Evolutionary conservation across 768 basidiomycete species (phyloP).

Genomic region (Termitomyces sp.): DNA sequence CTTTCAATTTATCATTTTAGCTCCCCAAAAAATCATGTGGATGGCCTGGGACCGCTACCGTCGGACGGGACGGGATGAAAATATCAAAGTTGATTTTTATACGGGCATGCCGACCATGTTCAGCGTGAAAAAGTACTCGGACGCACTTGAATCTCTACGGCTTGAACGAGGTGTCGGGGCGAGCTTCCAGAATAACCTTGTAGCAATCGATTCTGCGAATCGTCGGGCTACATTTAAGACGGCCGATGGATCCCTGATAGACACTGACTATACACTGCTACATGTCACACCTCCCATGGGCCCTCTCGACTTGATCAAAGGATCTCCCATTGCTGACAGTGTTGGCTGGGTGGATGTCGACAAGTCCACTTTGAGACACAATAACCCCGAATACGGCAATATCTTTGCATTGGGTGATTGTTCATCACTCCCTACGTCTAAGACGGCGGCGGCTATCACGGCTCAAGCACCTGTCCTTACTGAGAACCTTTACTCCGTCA

Average conservation of each 20-base stretch:
- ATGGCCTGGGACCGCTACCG: slow-evolving; percentile 87
- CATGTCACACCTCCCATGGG: slow-evolving; percentile 94
- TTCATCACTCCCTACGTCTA: slow-evolving; percentile 88
- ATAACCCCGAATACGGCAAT: slow-evolving; percentile 73
- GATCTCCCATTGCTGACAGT: slow-evolving; percentile 70
- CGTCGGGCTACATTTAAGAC: slow-evolving; percentile 84
- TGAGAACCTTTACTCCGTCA: slow-evolving; percentile 76
- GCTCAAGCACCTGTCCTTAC: slow-evolving; percentile 86
- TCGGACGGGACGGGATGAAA: slow-evolving; percentile 48
- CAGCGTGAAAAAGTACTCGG: slow-evolving; percentile 92
- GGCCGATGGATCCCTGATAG: slow-evolving; percentile 59
- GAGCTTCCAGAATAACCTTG: slow-evolving; percentile 78
- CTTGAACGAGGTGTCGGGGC: slow-evolving; percentile 76
- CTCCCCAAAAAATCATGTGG: slow-evolving; percentile 94
- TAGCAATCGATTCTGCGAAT: slow-evolving; percentile 62
- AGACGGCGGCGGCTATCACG: slow-evolving; percentile 93
- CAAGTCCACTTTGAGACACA: slow-evolving; percentile 73
- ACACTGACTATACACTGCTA: slow-evolving; percentile 74
- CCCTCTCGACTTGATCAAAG: slow-evolving; percentile 74
- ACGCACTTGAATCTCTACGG: slow-evolving; percentile 75
- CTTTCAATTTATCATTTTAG: slow-evolving; percentile 26
- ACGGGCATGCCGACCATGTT: slow-evolving; percentile 97
- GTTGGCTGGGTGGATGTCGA: slow-evolving; percentile 91
- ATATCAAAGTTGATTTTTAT: slow-evolving; percentile 71
- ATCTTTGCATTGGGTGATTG: slow-evolving; percentile 93